Evolutionary conservation across 225 moss, liverwort and hornwort genomes (phyloP), one percentile per base, ranked within the genome.

Genomic region (Anthoceros angustus): DNA sequence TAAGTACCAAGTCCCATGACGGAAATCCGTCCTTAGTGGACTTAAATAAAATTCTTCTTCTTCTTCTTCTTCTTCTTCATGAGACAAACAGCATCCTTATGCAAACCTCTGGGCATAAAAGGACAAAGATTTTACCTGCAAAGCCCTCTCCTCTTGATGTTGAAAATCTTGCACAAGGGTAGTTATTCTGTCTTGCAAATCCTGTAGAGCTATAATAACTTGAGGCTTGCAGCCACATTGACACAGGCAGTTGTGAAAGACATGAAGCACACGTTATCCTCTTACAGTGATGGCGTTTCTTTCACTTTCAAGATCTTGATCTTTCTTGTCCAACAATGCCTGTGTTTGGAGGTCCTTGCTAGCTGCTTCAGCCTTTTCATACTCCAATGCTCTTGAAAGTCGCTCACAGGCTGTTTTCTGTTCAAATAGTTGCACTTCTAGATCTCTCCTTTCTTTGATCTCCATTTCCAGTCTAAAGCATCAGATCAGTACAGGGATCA

Each of bases 371-470:
- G 18, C 23, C 14, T 23, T 15, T 55, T 55, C 55, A 20, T 55
- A 20, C 23, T 55, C 55, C 55, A 55, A 20, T 5, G n/a, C 6
- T 55, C 23, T 18, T 20, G n/a, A 18, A 7, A 55, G 14, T 15
- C 23, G 55, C 18, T 55, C 18, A 0, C 23, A 7, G 55, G 55
- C 55, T 55, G n/a, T 55, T 5, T 9, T 55, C 23, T 55, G 55
- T 55, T 55, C 55, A 55, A 15, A 55, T 20, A 55, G 23, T 12
- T 55, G 55, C 55, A 55, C 55, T 55, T 55, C 55, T 18, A 55
- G 55, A 23, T 55, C 55, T 55, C 55, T 23, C 23, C 55, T 55
- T 55, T 55, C 55, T 20, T 55, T 55, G 6, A 20, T 23, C 23
- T 55, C 55, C 55, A 55, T 55, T 55, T 20, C 23, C 55, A 55